These are phyloP conservation scores for Elsinoe arachidis DNA, from an alignment of 2,329 filamentous ascomycete genomes.

Conservation along the genomic window DNA sequence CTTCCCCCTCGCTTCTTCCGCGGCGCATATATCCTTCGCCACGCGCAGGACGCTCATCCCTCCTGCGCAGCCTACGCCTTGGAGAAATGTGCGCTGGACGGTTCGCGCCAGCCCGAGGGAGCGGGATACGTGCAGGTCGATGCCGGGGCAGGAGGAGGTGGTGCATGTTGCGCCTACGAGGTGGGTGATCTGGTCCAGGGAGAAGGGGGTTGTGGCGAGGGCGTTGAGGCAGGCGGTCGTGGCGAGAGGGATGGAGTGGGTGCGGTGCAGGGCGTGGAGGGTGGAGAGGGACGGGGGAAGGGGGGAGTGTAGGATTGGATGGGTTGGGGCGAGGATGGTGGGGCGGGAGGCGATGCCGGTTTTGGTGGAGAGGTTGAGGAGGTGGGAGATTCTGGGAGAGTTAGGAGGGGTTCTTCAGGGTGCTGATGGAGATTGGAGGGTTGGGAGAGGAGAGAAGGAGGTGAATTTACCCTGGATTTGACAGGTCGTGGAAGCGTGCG, in stretches of 20 bases:
- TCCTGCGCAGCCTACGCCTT: conserved; percentile 34
- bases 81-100: conserved; percentile 29
- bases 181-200: conserved; percentile 28
- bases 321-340: conserved; percentile 20
- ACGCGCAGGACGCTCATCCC: conserved; percentile 25
- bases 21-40: conserved; percentile 59
- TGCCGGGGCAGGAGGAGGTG: conserved; percentile 30
- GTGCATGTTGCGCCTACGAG: conserved; percentile 33
- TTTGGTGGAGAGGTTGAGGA: conserved; percentile 14
- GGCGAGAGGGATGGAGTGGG: conserved; percentile 16
- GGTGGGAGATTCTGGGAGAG: conserved; percentile 10
- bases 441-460: neutral
- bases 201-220: conserved; percentile 17
- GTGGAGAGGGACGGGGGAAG: conserved; percentile 15
- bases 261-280: conserved; percentile 14
- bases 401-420: neutral
- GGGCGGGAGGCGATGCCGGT: conserved; percentile 8
- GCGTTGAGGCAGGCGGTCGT: conserved; percentile 17
- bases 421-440: neutral
- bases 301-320: conserved; percentile 15
- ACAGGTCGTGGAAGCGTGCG: neutral
- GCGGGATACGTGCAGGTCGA: conserved; percentile 30
- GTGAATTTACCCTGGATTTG: neutral
- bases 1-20: conserved; percentile 49
- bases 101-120: conserved; percentile 24